phyloP scores from a whole-genome alignment of 441 rosid genomes.

The Erodium chrysanthum region DNA sequence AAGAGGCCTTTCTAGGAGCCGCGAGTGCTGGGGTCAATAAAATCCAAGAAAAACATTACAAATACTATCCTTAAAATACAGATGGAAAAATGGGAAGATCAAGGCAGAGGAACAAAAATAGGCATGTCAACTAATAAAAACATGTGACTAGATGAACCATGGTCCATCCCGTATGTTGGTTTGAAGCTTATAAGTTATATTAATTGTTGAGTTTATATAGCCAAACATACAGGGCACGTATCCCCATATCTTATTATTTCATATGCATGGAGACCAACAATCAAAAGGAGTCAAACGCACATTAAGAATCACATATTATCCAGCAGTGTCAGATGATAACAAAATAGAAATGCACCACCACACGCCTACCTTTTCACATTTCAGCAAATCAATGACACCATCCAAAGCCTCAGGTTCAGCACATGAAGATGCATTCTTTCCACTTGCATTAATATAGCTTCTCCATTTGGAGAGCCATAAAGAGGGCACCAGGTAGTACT shows the following conservation, averaged over 20 bases:
- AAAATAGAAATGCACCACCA: conserved; percentile 4
- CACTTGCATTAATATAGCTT: conserved; percentile 58
- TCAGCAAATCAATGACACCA: conserved; percentile 49
- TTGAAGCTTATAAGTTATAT: not conserved
- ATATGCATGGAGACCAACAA: conserved; percentile 5
- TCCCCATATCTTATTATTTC: conserved; percentile 2
- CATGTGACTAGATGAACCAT: not conserved
- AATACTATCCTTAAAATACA: not conserved
- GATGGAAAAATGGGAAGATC: conserved; percentile 7
- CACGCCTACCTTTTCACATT: conserved; percentile 66
- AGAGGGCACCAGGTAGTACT: conserved; percentile 72
- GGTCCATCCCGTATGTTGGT: not conserved
- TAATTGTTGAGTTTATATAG: not conserved
- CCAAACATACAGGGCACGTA: not conserved
- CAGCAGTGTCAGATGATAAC: conserved; percentile 10
- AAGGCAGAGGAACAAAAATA: conserved; percentile 5
- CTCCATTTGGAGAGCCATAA: conserved; percentile 84
- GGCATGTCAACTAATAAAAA: not conserved
- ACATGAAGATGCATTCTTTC: conserved; percentile 56
- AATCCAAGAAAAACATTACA: not conserved
- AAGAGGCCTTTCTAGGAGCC: conserved; percentile 81
- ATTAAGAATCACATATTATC: not conserved
- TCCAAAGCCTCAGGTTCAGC: conserved; percentile 65
- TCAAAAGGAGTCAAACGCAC: not conserved
- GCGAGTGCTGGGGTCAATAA: conserved; percentile 50